Conservation (phyloP, 208 protist species). For the Trypanosoma boissoni region DNA sequence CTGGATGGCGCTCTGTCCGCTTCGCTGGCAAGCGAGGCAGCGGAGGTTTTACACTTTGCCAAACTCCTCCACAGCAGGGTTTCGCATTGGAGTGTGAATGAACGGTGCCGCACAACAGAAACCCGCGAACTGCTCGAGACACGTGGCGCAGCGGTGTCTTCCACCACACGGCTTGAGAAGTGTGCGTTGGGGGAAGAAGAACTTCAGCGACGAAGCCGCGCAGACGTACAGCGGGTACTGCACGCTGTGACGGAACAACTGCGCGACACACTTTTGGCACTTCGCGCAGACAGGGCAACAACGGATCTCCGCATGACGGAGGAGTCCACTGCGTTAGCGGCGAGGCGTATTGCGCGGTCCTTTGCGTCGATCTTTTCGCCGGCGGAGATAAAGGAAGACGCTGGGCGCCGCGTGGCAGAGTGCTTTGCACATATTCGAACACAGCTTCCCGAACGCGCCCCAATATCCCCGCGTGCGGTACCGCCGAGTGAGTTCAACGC, state of each 20-base stretch:
- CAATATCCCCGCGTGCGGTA: not conserved
- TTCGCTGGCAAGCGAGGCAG: not conserved
- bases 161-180: too few relatives aligned
- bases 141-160: too few relatives aligned
- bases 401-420: not conserved
- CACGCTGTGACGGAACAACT: slow-evolving; percentile 21
- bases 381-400: slow-evolving; percentile 5
- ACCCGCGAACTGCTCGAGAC: not conserved
- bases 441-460: too few relatives aligned
- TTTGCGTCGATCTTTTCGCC: not conserved
- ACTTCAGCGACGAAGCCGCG: slow-evolving; percentile 18
- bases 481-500: not conserved
- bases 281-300: not conserved
- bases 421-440: slow-evolving; percentile 6
- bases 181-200: not conserved
- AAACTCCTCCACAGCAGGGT: not conserved
- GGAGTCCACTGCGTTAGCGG: slow-evolving; percentile 9
- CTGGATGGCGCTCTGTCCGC: not conserved
- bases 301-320: slow-evolving; percentile 8
- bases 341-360: slow-evolving; percentile 13
- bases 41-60: not conserved
- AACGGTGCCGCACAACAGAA: not conserved
- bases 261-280: slow-evolving; percentile 16
- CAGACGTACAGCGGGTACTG: slow-evolving; percentile 10
- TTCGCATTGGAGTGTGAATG: not conserved